Percentiles rank a stretch among this genome's conserved stretches.
Evolutionary conservation across 2,329 filamentous ascomycete genomes (phyloP).

Genomic region (Colletotrichum melonis): DNA sequence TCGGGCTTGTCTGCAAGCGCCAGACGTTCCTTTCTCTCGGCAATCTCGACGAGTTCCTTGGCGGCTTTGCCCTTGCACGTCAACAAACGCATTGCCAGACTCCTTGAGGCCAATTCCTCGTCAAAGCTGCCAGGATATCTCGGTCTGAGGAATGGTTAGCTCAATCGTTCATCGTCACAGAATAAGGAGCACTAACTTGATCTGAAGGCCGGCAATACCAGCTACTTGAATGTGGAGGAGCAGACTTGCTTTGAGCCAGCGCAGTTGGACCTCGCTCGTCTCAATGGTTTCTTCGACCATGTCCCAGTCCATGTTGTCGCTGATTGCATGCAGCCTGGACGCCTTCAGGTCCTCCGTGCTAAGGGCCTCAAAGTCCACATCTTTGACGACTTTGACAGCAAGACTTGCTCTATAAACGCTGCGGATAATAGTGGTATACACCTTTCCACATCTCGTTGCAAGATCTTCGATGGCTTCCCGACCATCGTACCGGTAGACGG

Average conservation of each 20-base stretch:
- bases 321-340: constrained; percentile 9
- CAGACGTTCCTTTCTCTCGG: constrained; percentile 13
- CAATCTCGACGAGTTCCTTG: background rate
- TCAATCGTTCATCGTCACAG: fast-evolving
- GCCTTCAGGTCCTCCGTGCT: constrained; percentile 22
- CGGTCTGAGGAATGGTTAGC: background rate
- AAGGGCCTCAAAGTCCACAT: constrained; percentile 1
- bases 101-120: constrained; percentile 26
- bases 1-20: constrained; percentile 7
- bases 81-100: constrained; percentile 21
- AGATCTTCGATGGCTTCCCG: constrained; percentile 21
- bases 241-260: constrained; percentile 5
- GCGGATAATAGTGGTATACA: constrained; percentile 23
- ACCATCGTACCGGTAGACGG: constrained; percentile 22
- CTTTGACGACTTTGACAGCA: constrained; percentile 13
- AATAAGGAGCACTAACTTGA: background rate
- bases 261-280: background rate
- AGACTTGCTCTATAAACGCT: constrained; percentile 21
- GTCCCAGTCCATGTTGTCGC: background rate
- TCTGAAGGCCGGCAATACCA: constrained; percentile 9
- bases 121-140: constrained; percentile 27
- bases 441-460: constrained; percentile 10
- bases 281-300: background rate
- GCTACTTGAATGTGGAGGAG: constrained; percentile 26
- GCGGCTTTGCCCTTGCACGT: background rate